These are phyloP conservation scores for Porphyrellus cyaneotinctus DNA, from an alignment of 768 basidiomycete species.

Conservation along the genomic window DNA sequence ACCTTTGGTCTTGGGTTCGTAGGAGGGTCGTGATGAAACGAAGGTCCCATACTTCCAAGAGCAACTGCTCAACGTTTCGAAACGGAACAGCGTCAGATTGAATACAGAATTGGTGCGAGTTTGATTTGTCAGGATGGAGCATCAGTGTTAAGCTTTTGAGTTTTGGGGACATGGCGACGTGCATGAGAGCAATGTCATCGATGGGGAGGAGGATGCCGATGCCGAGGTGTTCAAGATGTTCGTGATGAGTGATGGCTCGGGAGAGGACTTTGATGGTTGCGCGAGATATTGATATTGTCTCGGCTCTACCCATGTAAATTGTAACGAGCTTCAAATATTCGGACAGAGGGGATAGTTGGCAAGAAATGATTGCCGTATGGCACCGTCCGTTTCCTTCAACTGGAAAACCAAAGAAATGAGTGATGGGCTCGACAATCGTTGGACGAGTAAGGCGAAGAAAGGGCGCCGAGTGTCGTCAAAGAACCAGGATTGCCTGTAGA, in stretches of 20 bases:
- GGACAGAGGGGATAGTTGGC: neutral
- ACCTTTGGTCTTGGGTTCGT: neutral
- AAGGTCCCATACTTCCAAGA: conserved; percentile 1
- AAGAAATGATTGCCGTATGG: neutral
- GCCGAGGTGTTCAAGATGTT: neutral
- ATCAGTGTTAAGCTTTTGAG: neutral
- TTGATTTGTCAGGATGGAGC: neutral
- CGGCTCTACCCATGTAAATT: too few species aligned
- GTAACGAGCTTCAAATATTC: neutral
- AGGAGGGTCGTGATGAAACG: neutral
- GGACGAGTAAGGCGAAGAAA: too few species aligned
- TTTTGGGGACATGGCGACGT: neutral
- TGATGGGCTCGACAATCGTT: neutral
- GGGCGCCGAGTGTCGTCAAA: too few species aligned
- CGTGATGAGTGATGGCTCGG: neutral
- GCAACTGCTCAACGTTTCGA: neutral
- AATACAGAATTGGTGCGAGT: neutral
- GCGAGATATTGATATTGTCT: neutral
- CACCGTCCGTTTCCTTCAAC: neutral
- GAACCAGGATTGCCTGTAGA: neutral
- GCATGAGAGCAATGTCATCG: neutral
- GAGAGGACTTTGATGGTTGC: neutral
- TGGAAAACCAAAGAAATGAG: neutral
- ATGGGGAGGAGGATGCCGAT: neutral
- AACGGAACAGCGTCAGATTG: neutral